Percentiles rank a stretch among this genome's conserved stretches.
phyloP scores from a whole-genome alignment of 345 rosid genomes.

The Lenwebbia sp. region DNA sequence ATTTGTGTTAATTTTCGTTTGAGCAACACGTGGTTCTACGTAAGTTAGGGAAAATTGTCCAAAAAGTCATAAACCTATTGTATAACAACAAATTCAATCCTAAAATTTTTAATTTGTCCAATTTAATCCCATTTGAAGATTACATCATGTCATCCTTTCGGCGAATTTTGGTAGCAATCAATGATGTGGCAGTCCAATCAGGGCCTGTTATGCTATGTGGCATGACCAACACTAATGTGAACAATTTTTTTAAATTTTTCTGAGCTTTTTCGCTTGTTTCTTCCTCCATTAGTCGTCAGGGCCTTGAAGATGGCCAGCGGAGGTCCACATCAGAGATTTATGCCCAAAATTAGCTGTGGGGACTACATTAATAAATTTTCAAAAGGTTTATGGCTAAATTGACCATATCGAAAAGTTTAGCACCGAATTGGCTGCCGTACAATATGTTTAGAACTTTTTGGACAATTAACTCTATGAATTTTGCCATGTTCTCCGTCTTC shows the following conservation, averaged over 20 bases:
- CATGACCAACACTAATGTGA: not conserved
- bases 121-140: not conserved
- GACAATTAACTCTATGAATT: no score
- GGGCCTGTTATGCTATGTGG: not conserved
- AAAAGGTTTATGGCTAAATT: not conserved
- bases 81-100: rapidly evolving
- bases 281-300: not conserved
- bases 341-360: rapidly evolving
- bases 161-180: not conserved
- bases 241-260: not conserved
- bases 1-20: not conserved
- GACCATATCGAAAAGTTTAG: not conserved
- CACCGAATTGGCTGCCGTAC: not conserved
- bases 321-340: not conserved
- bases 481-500: not conserved
- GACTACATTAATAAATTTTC: not conserved
- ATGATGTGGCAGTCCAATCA: rapidly evolving
- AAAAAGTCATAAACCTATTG: not conserved
- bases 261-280: not conserved
- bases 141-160: not conserved
- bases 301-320: not conserved
- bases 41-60: not conserved
- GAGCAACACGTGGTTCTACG: rapidly evolving
- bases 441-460: no score
- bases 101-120: not conserved